Evolutionary conservation across 305 asterid genomes (phyloP).

Genomic region (Ajuga reptans): DNA sequence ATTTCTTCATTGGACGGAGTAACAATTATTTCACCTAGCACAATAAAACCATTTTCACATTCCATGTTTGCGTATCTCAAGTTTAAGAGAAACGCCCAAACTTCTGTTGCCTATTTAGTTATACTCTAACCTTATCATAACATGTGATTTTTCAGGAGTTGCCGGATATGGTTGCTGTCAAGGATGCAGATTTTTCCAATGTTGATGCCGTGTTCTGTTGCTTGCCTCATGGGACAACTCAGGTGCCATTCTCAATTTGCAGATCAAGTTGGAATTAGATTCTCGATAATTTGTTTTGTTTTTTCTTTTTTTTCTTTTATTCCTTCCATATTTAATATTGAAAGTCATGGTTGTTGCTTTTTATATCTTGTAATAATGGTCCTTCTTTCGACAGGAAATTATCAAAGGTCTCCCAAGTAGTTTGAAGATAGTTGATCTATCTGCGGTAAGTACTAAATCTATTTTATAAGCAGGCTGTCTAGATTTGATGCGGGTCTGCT

Average conservation of each 20-base stretch:
- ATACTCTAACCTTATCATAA: not conserved
- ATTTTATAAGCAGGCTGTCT: not conserved
- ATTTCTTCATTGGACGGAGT: not conserved
- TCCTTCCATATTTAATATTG: not conserved
- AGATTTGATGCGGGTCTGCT: not conserved
- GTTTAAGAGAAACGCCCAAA: not conserved
- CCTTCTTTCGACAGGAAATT: slow-evolving; percentile 57
- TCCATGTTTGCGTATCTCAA: not conserved
- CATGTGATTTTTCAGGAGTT: slow-evolving; percentile 38
- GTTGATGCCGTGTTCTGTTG: slow-evolving; percentile 93
- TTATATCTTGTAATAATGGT: not conserved
- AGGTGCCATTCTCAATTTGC: slow-evolving; percentile 35
- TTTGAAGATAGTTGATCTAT: slow-evolving; percentile 82
- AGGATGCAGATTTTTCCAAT: slow-evolving; percentile 69
- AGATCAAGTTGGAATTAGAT: not conserved
- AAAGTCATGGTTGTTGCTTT: not conserved
- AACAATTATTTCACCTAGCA: not conserved
- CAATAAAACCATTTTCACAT: not conserved
- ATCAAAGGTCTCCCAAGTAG: slow-evolving; percentile 69
- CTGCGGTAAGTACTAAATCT: slow-evolving; percentile 60
- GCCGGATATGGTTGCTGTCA: slow-evolving; percentile 65
- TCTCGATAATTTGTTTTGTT: not conserved
- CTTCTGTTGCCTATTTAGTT: not conserved
- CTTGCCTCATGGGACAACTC: slow-evolving; percentile 92
- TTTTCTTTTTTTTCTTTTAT: not conserved